Conservation (phyloP, 192 early-diverging fungal species). For the Coemansia erecta region DNA sequence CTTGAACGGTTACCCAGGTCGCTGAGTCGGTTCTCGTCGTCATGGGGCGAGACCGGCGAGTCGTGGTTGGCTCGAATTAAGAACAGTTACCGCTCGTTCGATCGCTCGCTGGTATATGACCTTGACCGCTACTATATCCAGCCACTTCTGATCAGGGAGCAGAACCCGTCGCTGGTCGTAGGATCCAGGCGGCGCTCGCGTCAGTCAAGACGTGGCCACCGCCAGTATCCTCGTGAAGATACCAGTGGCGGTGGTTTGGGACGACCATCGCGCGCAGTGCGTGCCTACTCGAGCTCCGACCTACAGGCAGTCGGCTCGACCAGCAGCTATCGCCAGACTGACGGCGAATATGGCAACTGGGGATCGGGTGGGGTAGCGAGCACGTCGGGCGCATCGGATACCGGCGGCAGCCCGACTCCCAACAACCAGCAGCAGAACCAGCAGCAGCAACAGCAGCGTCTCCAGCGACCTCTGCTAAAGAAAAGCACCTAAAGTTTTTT, state of each 20-base stretch:
- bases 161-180: neutral
- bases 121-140: constrained; percentile 44
- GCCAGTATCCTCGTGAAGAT: neutral
- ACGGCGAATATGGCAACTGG: constrained; percentile 19
- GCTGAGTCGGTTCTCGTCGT: constrained; percentile 25
- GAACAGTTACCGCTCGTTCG: constrained; percentile 41
- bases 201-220: neutral
- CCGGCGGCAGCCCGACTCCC: neutral
- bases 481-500: too few species aligned
- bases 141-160: constrained; percentile 34
- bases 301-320: constrained; percentile 12
- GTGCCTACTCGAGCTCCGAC: constrained; percentile 16
- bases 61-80: constrained; percentile 41
- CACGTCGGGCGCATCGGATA: constrained; percentile 14
- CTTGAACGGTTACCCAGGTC: constrained; percentile 19
- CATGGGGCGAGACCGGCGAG: constrained; percentile 35
- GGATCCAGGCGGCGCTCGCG: neutral
- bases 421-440: too few species aligned
- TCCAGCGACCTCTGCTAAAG: constrained; percentile 23
- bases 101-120: constrained; percentile 45
- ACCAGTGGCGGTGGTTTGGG: neutral
- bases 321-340: too few species aligned
- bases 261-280: too few species aligned
- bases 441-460: neutral
- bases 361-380: constrained; percentile 10